phyloP scores from a whole-genome alignment of 2,329 filamentous ascomycete species.

The Triangularia verruculosa region DNA sequence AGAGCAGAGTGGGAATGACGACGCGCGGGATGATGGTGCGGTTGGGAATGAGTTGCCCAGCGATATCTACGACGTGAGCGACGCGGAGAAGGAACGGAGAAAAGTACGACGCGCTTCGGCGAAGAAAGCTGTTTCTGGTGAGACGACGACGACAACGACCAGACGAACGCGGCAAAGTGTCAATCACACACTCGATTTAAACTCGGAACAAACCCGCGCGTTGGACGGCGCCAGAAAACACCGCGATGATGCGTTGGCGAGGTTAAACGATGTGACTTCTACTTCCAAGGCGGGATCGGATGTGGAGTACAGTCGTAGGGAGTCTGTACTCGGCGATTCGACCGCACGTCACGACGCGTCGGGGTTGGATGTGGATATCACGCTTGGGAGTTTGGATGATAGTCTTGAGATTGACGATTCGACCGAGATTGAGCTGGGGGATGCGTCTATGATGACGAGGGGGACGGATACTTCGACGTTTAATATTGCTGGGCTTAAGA shows the following conservation, averaged over 20 bases:
- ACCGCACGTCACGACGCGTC: slow-evolving; percentile 38
- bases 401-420: slow-evolving; percentile 31
- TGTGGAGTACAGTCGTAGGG: slow-evolving; percentile 39
- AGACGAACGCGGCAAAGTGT: not conserved
- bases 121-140: slow-evolving; percentile 8
- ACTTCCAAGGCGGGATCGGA: slow-evolving; percentile 29
- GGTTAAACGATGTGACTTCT: slow-evolving; percentile 36
- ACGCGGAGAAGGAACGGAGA: slow-evolving; percentile 33
- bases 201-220: slow-evolving; percentile 24
- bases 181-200: slow-evolving; percentile 8
- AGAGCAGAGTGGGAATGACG: not conserved
- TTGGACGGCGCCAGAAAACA: slow-evolving; percentile 29
- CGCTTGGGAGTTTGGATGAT: slow-evolving; percentile 47
- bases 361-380: slow-evolving; percentile 46
- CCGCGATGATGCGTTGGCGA: slow-evolving; percentile 38
- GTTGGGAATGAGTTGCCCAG: slow-evolving; percentile 19
- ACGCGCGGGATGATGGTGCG: slow-evolving; percentile 7
- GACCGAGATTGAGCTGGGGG: slow-evolving; percentile 30
- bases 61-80: slow-evolving; percentile 37
- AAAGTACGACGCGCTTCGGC: slow-evolving; percentile 27
- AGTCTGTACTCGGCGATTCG: slow-evolving; percentile 33
- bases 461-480: slow-evolving; percentile 43
- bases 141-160: slow-evolving; percentile 1
- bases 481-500: slow-evolving; percentile 46
- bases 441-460: slow-evolving; percentile 32